These are phyloP conservation scores for Coniochaeta hoffmannii DNA, from an alignment of 2,329 filamentous ascomycete species.

Conservation along the genomic window DNA sequence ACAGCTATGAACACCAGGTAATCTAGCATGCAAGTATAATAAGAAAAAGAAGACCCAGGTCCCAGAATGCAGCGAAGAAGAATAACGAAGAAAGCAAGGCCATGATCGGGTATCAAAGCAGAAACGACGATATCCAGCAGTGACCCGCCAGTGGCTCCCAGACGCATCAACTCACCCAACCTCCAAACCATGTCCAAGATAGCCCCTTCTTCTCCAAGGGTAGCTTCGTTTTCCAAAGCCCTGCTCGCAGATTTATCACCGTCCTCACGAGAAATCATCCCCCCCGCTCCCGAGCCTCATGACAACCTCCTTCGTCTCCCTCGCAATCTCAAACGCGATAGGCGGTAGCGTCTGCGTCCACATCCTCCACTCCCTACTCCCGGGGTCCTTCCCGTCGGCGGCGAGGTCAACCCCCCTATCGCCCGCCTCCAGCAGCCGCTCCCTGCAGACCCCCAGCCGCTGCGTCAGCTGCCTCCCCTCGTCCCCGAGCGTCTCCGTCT, in stretches of 20 bases:
- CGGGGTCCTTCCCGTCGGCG: constrained; percentile 40
- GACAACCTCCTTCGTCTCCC: constrained; percentile 69
- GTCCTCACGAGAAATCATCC: background rate
- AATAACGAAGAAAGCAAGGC: background rate
- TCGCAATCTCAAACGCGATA: constrained; percentile 79
- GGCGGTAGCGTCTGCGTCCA: constrained; percentile 69
- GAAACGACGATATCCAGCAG: background rate
- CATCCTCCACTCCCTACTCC: constrained; percentile 49
- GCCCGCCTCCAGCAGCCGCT: constrained; percentile 57
- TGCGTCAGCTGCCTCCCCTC: constrained; percentile 40
- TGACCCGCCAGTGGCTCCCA: background rate
- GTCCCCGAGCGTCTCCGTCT: constrained; percentile 52
- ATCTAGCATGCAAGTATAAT: background rate
- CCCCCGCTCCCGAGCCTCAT: background rate
- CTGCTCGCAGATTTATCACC: no score
- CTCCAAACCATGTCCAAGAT: no score
- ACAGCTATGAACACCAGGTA: background rate
- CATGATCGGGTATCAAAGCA: constrained; percentile 3
- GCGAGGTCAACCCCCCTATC: constrained; percentile 54
- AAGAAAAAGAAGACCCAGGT: background rate
- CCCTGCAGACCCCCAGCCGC: constrained; percentile 55
- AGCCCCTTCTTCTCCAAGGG: no score
- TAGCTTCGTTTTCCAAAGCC: no score
- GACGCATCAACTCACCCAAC: background rate
- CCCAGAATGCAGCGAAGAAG: background rate